Percentiles rank a stretch among this genome's conserved stretches.
phyloP scores from a whole-genome alignment of 2,329 filamentous ascomycete species.

The Cladosporium sp. region DNA sequence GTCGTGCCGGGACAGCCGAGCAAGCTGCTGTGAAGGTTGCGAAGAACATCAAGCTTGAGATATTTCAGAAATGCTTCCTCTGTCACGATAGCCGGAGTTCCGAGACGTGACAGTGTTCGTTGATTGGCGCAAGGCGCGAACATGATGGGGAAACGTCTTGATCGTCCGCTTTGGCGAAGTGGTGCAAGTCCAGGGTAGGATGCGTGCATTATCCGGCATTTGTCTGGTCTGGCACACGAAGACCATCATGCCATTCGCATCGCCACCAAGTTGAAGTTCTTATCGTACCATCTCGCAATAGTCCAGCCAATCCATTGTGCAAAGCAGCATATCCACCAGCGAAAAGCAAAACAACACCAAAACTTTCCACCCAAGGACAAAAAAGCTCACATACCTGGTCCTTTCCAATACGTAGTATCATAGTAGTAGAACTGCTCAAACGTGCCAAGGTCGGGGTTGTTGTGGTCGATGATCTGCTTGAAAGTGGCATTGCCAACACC shows the following conservation, averaged over 20 bases:
- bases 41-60: not conserved
- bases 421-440: constrained; percentile 60
- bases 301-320: not conserved
- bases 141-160: not conserved
- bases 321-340: not conserved
- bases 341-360: not conserved
- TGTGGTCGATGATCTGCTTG: constrained; percentile 61
- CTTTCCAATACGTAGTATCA: constrained; percentile 54
- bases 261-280: too few species aligned
- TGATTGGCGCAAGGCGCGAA: not conserved
- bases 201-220: not conserved
- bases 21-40: not conserved
- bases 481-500: constrained; percentile 44
- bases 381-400: constrained; percentile 38
- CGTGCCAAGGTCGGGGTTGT: constrained; percentile 56
- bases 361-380: not conserved
- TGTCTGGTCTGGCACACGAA: not conserved
- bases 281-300: not conserved
- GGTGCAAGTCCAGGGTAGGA: not conserved
- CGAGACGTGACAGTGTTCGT: not conserved
- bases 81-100: not conserved
- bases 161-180: not conserved
- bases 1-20: not conserved
- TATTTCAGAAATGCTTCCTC: not conserved
- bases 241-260: not conserved